Percentiles rank a stretch among this genome's conserved stretches.
phyloP scores from a whole-genome alignment of 768 basidiomycete genomes.

The Amanita thiersii region DNA sequence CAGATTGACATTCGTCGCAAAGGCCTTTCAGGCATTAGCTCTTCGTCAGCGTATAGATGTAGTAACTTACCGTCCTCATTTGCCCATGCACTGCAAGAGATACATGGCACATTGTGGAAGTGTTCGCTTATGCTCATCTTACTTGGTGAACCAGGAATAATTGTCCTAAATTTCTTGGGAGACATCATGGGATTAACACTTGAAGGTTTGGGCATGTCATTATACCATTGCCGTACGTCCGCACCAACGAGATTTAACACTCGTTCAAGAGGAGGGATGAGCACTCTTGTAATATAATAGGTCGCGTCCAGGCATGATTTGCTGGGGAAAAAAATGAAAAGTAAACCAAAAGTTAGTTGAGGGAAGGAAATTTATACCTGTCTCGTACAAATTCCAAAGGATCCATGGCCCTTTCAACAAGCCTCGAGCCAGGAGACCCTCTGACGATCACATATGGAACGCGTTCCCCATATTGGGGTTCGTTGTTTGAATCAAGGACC shows the following conservation, averaged over 20 bases:
- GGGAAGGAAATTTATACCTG: slow-evolving; percentile 29
- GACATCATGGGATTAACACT: slow-evolving; percentile 22
- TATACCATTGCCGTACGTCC: slow-evolving; percentile 80
- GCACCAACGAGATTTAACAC: slow-evolving; percentile 90
- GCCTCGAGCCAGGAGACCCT: slow-evolving; percentile 50
- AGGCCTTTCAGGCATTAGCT: slow-evolving; percentile 32
- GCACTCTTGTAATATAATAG: slow-evolving; percentile 82
- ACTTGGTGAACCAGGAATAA: slow-evolving; percentile 24
- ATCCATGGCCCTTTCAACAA: slow-evolving; percentile 70
- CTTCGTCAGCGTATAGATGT: background rate
- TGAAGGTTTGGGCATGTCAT: slow-evolving; percentile 66
- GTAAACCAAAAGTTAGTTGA: background rate
- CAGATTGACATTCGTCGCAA: slow-evolving; percentile 52
- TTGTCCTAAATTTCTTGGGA: slow-evolving; percentile 14
- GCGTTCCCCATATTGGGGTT: slow-evolving; percentile 89
- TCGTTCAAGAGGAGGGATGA: slow-evolving; percentile 86
- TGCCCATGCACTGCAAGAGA: slow-evolving; percentile 55
- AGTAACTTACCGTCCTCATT: slow-evolving; percentile 11
- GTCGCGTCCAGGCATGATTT: slow-evolving; percentile 71
- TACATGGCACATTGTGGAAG: slow-evolving; percentile 62
- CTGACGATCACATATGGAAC: slow-evolving; percentile 83
- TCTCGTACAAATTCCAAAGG: slow-evolving; percentile 64
- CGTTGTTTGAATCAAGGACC: slow-evolving; percentile 68
- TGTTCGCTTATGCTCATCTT: slow-evolving; percentile 63
- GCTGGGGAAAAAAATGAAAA: slow-evolving; percentile 23